Evolutionary conservation across 2,329 filamentous ascomycete genomes (phyloP).

Genomic region (Rhinocladiella similis): DNA sequence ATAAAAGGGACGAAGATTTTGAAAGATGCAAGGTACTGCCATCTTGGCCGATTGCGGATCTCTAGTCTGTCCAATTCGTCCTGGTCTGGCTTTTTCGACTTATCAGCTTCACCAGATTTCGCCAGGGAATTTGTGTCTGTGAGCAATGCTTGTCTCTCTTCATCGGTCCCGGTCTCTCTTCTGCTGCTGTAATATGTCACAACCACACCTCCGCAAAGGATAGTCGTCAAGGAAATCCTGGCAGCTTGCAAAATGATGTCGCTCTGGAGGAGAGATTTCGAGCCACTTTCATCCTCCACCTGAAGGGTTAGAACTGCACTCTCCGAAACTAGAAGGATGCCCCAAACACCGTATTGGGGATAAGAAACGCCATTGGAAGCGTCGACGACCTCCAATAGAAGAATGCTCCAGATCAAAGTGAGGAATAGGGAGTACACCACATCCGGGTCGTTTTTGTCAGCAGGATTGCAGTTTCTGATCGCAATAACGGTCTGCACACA

Average conservation of each 20-base stretch:
- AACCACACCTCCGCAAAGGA: slow-evolving; percentile 2
- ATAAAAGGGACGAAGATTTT: slow-evolving; percentile 74
- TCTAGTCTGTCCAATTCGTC: slow-evolving; percentile 51
- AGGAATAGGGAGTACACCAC: slow-evolving; percentile 20
- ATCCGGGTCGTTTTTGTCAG: slow-evolving; percentile 10
- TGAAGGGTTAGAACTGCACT: slow-evolving; percentile 13
- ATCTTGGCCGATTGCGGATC: slow-evolving; percentile 38
- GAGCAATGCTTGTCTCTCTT: slow-evolving; percentile 38
- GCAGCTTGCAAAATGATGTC: neutral
- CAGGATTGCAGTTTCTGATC: slow-evolving; percentile 1
- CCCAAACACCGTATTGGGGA: slow-evolving; percentile 64
- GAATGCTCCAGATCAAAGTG: slow-evolving; percentile 53
- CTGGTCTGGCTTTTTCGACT: slow-evolving; percentile 59
- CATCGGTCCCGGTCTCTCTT: slow-evolving; percentile 1
- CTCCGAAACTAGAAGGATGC: slow-evolving; percentile 60
- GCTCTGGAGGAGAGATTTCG: neutral
- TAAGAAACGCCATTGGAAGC: slow-evolving; percentile 58
- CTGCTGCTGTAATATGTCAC: neutral
- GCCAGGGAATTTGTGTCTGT: slow-evolving; percentile 41
- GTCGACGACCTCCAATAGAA: slow-evolving; percentile 57
- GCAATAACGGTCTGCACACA: slow-evolving; percentile 5
- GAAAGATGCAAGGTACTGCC: slow-evolving; percentile 74
- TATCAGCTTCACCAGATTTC: slow-evolving; percentile 52
- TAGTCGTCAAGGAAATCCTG: slow-evolving; percentile 26
- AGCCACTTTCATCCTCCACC: neutral